phyloP scores from a whole-genome alignment of 495 filamentous ascomycete species.

The Pseudevernia furfuracea region DNA sequence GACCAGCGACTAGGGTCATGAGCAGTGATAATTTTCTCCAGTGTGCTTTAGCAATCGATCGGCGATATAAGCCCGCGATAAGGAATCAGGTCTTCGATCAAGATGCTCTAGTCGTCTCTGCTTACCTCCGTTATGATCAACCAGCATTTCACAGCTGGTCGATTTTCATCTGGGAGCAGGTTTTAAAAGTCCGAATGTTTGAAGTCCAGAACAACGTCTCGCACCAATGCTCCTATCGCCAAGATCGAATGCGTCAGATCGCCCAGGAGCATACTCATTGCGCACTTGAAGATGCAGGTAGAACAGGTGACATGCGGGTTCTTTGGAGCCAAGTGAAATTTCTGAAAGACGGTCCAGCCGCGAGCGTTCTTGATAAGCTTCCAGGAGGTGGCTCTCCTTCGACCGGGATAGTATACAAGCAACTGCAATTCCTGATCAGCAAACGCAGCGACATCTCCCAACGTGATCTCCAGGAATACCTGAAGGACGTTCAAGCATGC shows the following conservation, averaged over 20 bases:
- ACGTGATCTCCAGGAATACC: constrained; percentile 24
- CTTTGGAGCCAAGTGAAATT: constrained; percentile 28
- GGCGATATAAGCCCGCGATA: neutral
- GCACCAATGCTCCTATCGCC: constrained; percentile 23
- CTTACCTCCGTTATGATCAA: constrained; percentile 11
- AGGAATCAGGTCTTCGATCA: neutral
- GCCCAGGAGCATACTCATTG: constrained; percentile 11
- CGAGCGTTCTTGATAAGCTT: constrained; percentile 18
- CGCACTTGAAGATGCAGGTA: constrained; percentile 18
- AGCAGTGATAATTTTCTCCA: constrained; percentile 7
- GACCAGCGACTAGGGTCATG: neutral
- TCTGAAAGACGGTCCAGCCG: constrained; percentile 18
- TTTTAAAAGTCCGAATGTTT: constrained; percentile 23
- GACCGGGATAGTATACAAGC: constrained; percentile 23
- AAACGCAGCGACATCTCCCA: constrained; percentile 11
- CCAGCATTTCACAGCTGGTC: constrained; percentile 13
- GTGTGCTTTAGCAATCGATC: constrained; percentile 9
- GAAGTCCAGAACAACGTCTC: constrained; percentile 4
- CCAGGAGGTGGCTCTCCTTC: constrained; percentile 17
- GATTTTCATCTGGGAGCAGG: constrained; percentile 13
- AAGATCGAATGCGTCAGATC: constrained; percentile 20
- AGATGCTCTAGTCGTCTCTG: constrained; percentile 3
- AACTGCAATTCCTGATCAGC: constrained; percentile 23
- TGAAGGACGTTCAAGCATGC: constrained; percentile 25
- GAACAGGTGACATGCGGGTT: constrained; percentile 14